These are phyloP conservation scores for Penicillium sp. DNA, from an alignment of 2,329 filamentous ascomycete genomes.

Conservation along the genomic window DNA sequence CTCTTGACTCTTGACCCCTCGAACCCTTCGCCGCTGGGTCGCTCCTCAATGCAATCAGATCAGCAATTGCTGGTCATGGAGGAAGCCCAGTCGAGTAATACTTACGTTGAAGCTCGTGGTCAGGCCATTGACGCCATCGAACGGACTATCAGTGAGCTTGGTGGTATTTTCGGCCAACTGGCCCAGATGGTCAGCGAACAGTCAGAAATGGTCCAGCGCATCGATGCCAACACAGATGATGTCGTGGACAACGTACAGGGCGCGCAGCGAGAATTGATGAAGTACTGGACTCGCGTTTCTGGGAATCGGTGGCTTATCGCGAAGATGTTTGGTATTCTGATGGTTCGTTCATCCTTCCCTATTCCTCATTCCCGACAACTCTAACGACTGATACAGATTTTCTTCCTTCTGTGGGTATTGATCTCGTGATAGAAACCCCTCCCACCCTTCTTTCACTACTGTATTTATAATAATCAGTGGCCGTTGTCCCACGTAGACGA, in stretches of 20 bases:
- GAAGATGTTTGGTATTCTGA: slow-evolving; percentile 74
- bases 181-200: slow-evolving; percentile 97
- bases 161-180: slow-evolving; percentile 87
- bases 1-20: slow-evolving; percentile 76
- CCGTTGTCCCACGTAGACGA: slow-evolving; percentile 16
- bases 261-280: slow-evolving; percentile 88
- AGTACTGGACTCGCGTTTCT: slow-evolving; percentile 92
- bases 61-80: slow-evolving; percentile 91
- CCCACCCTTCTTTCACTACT: slow-evolving; percentile 19
- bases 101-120: slow-evolving; percentile 87
- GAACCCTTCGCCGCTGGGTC: slow-evolving; percentile 45
- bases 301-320: slow-evolving; percentile 94
- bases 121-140: slow-evolving; percentile 97
- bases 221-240: slow-evolving; percentile 95
- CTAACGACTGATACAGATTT: slow-evolving; percentile 52
- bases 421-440: slow-evolving; percentile 44
- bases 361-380: not conserved
- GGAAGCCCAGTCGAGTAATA: slow-evolving; percentile 77
- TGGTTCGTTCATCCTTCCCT: slow-evolving; percentile 49
- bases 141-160: slow-evolving; percentile 86
- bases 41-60: slow-evolving; percentile 60
- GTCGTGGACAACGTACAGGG: slow-evolving; percentile 98
- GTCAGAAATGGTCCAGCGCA: slow-evolving; percentile 94
- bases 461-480: slow-evolving; percentile 36
- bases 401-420: slow-evolving; percentile 72